Evolutionary conservation across 345 rosid genomes (phyloP), one percentile per base, ranked within the genome.

Genomic region (Brassica juncea): DNA sequence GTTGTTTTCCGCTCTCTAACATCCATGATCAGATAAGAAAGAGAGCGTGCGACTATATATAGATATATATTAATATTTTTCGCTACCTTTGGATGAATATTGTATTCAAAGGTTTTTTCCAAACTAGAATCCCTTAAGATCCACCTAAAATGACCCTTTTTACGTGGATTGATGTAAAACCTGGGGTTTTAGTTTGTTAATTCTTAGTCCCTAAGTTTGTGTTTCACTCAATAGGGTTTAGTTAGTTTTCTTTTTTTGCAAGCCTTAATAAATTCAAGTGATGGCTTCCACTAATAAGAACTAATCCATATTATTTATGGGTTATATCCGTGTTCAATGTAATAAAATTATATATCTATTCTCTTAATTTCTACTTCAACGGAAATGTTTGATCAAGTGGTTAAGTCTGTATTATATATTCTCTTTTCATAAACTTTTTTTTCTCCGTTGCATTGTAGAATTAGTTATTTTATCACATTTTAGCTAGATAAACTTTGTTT

Each of bases 1-100:
- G 91, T 84, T 31, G 94, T 87, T 75, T 95, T 95, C 79, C 93
- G 86, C 44, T 86, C 96, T 74, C 84, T 95, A 72, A 91, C 97
- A 21, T 93, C 98, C 25, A 86, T 83, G 90, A 85, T 91, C 44
- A 74, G 88, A 82, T 94, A 86, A 87, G 66, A 12, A 71, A 42
- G 6, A 57, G 44, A 11, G 52, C 31, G 30, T 25, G 23, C 7
- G 5, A 2, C 59, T 14, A 31, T 49, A 23, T 35, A 23, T 23
- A 23, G 25, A 8, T 65, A 15, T 19, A 63, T 61, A 2, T 35
- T 35, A 52, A 52, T 31, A 32, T 23, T 15, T 54, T 6, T 34
- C 3, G 12, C 27, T 28, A 67, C 25, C 62, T 73, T 68, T 54
- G 74, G 71, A 80, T 68, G 47, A 73, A 49, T 15, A 68, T 60